A percentile compares a stretch with the other conserved stretches of the same genome.
Conservation (phyloP, 2,329 filamentous ascomycete genomes). For the Fusarium lateritium region DNA sequence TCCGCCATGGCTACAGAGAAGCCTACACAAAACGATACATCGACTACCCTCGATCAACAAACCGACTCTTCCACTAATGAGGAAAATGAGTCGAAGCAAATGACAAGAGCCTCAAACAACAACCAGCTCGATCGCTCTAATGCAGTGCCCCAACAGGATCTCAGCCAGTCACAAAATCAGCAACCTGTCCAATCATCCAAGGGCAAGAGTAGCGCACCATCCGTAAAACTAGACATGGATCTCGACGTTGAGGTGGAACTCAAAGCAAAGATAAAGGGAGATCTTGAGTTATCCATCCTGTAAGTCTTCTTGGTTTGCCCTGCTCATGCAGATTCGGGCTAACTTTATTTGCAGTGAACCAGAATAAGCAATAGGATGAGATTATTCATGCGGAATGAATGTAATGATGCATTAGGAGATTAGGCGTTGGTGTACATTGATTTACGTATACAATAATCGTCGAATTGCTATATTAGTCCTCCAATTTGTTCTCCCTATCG, state of each 20-base stretch:
- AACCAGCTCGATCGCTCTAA: not conserved
- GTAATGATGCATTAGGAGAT: too few species aligned
- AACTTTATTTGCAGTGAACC: not conserved
- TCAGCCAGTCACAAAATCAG: not conserved
- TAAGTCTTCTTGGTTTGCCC: not conserved
- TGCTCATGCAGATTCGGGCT: not conserved
- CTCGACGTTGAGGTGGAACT: slow-evolving; percentile 29
- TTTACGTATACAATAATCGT: too few species aligned
- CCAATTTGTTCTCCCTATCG: too few species aligned
- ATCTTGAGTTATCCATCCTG: slow-evolving; percentile 26
- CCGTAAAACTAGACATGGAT: slow-evolving; percentile 34
- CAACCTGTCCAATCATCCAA: slow-evolving; percentile 1
- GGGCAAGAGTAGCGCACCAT: slow-evolving; percentile 26
- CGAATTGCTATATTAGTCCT: too few species aligned
- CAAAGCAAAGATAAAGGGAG: slow-evolving; percentile 34
- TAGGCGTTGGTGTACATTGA: too few species aligned
- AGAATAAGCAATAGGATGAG: not conserved
- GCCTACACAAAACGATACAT: not conserved
- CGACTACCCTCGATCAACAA: not conserved
- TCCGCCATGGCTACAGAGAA: slow-evolving; percentile 7
- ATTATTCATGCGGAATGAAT: too few species aligned
- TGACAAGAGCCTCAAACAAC: not conserved
- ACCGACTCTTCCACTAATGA: not conserved
- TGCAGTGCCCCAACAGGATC: not conserved
- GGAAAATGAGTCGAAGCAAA: slow-evolving; percentile 1